Percentiles rank a stretch among this genome's conserved stretches.
Conservation (phyloP, 352 stramenopile species). For the Globisporangium echinulatum region DNA sequence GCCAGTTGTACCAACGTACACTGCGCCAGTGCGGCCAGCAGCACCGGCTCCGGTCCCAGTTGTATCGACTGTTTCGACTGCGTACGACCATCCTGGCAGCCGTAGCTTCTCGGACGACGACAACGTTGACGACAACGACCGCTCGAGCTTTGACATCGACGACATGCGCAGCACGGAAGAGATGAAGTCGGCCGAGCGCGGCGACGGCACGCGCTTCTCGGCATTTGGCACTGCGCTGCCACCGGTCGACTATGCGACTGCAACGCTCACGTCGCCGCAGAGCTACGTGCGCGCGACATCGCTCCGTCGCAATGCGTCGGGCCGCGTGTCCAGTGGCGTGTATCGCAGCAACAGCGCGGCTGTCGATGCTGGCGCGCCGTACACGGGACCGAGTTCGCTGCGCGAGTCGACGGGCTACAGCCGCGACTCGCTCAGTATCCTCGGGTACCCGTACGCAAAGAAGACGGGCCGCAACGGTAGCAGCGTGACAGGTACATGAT, state of each 20-base stretch:
- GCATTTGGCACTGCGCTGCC: conserved; percentile 14
- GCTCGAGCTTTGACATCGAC: conserved; percentile 81
- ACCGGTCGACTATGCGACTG: conserved; percentile 19
- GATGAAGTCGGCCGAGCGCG: conserved; percentile 32
- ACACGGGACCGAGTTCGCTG: conserved; percentile 9
- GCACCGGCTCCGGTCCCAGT: conserved; percentile 17
- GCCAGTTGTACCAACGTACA: conserved; percentile 23
- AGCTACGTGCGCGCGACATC: conserved; percentile 67
- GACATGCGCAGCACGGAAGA: conserved; percentile 63
- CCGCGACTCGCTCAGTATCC: conserved; percentile 69
- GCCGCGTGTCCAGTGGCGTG: conserved; percentile 2
- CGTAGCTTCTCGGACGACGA: conserved; percentile 21
- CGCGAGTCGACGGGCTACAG: conserved; percentile 56
- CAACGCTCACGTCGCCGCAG: conserved; percentile 60
- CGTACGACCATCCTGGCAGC: conserved; percentile 21
- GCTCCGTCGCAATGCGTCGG: conserved; percentile 43
- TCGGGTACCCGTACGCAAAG: conserved; percentile 80
- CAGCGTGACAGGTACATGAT: conserved; percentile 35
- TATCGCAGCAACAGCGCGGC: conserved; percentile 20
- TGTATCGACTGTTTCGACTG: background rate
- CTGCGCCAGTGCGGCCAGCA: conserved; percentile 4
- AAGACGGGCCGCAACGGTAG: conserved; percentile 48
- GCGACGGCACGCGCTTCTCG: conserved; percentile 20
- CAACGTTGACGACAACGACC: conserved; percentile 23
- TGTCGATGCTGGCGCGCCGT: conserved; percentile 1